A percentile compares a stretch with the other conserved stretches of the same genome.
Conservation (phyloP, 768 basidiomycete species). For the Leccinum aurantiacum region DNA sequence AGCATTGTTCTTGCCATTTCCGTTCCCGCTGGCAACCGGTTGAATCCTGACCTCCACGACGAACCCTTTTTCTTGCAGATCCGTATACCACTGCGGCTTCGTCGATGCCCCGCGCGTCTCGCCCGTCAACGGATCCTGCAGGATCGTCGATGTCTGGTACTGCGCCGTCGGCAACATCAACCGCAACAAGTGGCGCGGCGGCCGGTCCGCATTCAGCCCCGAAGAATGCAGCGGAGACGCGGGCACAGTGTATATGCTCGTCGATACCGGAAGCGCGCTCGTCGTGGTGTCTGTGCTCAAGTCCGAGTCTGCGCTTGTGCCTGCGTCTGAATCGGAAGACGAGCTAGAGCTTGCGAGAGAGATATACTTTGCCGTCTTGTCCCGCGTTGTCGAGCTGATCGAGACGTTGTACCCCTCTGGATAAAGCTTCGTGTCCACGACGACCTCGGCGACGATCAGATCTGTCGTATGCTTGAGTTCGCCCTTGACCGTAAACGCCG, state of each 20-base stretch:
- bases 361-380: slow-evolving; percentile 35
- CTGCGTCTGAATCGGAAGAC: background rate
- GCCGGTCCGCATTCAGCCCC: slow-evolving; percentile 49
- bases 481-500: slow-evolving; percentile 58
- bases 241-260: slow-evolving; percentile 73
- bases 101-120: slow-evolving; percentile 57
- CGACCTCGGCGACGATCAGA: slow-evolving; percentile 72
- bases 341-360: slow-evolving; percentile 24
- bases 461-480: slow-evolving; percentile 65
- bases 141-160: slow-evolving; percentile 71
- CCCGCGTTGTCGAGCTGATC: slow-evolving; percentile 45
- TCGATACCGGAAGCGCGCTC: slow-evolving; percentile 50
- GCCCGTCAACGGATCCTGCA: slow-evolving; percentile 77
- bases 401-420: slow-evolving; percentile 67
- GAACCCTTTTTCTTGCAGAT: slow-evolving; percentile 59
- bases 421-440: slow-evolving; percentile 81
- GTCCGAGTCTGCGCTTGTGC: background rate
- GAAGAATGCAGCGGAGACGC: slow-evolving; percentile 81
- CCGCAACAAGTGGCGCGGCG: slow-evolving; percentile 72
- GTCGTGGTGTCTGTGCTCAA: background rate
- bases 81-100: slow-evolving; percentile 72
- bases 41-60: slow-evolving; percentile 57
- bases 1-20: background rate
- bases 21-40: slow-evolving; percentile 39
- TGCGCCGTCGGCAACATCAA: slow-evolving; percentile 81